Conservation (phyloP, 306 rosid species). For the Sindora glabra region DNA sequence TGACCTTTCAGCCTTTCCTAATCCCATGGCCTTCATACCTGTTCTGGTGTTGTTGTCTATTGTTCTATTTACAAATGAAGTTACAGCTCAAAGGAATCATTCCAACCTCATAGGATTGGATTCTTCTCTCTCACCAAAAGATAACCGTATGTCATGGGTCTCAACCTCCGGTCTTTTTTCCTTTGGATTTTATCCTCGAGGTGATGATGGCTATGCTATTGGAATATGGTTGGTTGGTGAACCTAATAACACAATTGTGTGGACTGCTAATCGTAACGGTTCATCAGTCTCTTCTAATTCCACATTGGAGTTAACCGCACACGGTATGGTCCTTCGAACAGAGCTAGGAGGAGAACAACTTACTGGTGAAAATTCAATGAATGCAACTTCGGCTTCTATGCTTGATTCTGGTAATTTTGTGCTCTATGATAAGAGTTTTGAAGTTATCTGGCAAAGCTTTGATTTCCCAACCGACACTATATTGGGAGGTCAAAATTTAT, state of each 20-base stretch:
- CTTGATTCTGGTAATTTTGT: slow-evolving; percentile 32
- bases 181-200: slow-evolving; percentile 24
- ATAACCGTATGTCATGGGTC: slow-evolving; percentile 2
- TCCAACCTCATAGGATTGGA: neutral
- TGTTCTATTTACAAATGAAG: neutral
- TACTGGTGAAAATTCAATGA: accelerated
- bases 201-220: slow-evolving; percentile 15
- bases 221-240: slow-evolving; percentile 23
- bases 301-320: neutral
- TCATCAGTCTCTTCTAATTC: neutral
- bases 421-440: neutral
- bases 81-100: neutral
- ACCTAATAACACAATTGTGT: neutral
- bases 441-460: slow-evolving; percentile 24
- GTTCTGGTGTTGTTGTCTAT: neutral
- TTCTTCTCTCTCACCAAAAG: slow-evolving; percentile 1
- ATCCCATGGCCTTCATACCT: slow-evolving; percentile 17
- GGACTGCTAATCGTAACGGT: slow-evolving; percentile 25
- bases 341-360: neutral
- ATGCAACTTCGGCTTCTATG: slow-evolving; percentile 20
- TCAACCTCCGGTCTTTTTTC: slow-evolving; percentile 29
- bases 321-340: neutral
- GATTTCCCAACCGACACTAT: slow-evolving; percentile 20
- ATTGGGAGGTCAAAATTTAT: slow-evolving; percentile 24
- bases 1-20: neutral